A percentile compares a stretch with the other conserved stretches of the same genome.
Conservation (phyloP, 306 rosid species). For the Pyrus betulifolia region DNA sequence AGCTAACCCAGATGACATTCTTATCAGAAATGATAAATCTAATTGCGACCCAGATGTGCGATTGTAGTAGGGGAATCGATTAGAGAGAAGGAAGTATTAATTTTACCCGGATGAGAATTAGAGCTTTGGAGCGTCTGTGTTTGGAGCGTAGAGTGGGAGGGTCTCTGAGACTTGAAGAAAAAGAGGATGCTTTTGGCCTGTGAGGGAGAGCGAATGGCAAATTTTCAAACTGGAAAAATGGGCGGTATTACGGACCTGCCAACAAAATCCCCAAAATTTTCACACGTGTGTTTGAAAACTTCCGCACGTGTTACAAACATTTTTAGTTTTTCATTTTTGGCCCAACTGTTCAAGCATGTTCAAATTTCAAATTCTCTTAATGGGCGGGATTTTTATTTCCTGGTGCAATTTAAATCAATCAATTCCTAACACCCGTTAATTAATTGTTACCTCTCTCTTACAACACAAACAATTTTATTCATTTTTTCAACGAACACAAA, state of each 20-base stretch:
- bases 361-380: too few species aligned
- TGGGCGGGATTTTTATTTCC: too few species aligned
- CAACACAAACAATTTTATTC: too few species aligned
- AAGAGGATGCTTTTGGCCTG: background rate
- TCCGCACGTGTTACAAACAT: background rate
- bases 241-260: slow-evolving; percentile 29
- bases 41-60: background rate
- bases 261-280: background rate
- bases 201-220: slow-evolving; percentile 23
- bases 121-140: slow-evolving; percentile 2
- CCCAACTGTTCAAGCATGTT: background rate
- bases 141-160: background rate
- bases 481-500: too few species aligned
- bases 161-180: background rate
- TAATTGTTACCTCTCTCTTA: too few species aligned
- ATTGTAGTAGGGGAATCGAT: background rate
- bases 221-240: slow-evolving; percentile 25
- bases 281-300: background rate
- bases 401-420: too few species aligned
- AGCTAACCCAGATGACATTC: background rate
- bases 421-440: too few species aligned
- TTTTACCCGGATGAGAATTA: background rate
- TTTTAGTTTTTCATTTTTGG: background rate
- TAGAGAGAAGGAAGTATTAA: background rate
- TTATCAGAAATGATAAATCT: background rate